phyloP scores from a whole-genome alignment of 306 rosid species.

The Chamaecrista fasciculata region DNA sequence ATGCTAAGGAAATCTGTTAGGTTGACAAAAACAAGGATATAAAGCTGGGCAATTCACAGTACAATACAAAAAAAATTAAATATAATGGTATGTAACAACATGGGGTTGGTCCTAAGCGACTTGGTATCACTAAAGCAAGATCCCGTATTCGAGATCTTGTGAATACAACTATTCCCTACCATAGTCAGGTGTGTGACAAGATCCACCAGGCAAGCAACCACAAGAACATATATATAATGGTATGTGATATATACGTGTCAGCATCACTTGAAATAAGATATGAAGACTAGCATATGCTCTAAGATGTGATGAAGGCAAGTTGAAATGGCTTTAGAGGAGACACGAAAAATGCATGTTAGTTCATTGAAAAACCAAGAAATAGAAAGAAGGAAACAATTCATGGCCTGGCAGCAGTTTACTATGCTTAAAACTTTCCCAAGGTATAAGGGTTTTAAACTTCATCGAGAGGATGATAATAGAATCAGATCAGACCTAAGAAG shows the following conservation, averaged over 20 bases:
- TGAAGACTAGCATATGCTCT: not conserved
- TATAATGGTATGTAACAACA: too few species aligned
- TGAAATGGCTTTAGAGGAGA: not conserved
- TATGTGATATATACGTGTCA: not conserved
- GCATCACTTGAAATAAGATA: not conserved
- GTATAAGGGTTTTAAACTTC: not conserved
- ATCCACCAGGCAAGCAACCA: too few species aligned
- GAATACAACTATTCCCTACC: too few species aligned
- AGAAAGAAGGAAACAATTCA: too few species aligned
- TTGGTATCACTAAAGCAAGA: too few species aligned
- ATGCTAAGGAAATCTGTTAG: constrained; percentile 8
- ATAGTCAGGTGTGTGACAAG: too few species aligned
- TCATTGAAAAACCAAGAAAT: not conserved
- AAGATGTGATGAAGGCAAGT: not conserved
- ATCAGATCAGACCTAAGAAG: too few species aligned
- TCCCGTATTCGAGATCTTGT: too few species aligned
- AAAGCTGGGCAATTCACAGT: not conserved
- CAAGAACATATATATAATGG: not conserved
- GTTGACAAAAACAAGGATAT: constrained; percentile 15
- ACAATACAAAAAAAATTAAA: too few species aligned
- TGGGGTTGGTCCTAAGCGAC: too few species aligned
- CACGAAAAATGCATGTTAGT: not conserved
- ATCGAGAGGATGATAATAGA: not conserved
- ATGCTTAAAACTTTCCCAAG: not conserved
- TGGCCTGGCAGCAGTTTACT: not conserved